Percentiles rank a stretch among this genome's conserved stretches.
phyloP scores from a whole-genome alignment of 352 stramenopile species.

The Phytophthora fragariae region DNA sequence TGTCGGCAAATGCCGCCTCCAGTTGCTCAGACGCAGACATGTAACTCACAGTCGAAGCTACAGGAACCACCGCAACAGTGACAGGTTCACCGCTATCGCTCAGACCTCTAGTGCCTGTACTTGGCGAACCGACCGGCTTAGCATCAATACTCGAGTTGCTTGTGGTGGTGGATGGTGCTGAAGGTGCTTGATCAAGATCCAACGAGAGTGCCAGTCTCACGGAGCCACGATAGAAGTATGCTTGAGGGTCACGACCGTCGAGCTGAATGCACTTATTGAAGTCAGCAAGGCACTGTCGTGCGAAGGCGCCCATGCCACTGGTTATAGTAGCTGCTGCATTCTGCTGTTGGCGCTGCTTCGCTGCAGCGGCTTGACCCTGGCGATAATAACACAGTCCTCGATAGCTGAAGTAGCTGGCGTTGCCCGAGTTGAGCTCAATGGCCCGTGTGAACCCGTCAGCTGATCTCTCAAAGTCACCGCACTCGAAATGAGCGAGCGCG shows the following conservation, averaged over 20 bases:
- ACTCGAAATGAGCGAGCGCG: conserved; percentile 73
- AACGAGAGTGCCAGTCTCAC: conserved; percentile 71
- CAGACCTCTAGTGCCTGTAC: background rate
- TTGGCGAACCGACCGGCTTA: conserved; percentile 17
- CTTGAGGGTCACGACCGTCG: conserved; percentile 73
- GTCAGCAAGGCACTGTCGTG: conserved; percentile 66
- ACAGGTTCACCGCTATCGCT: conserved; percentile 21
- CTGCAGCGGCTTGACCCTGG: conserved; percentile 49
- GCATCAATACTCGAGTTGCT: conserved; percentile 5
- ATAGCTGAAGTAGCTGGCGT: conserved; percentile 70
- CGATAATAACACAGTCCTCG: conserved; percentile 77
- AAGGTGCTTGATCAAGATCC: conserved; percentile 43
- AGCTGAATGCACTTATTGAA: conserved; percentile 81
- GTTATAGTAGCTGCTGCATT: conserved; percentile 12
- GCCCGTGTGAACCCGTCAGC: conserved; percentile 69
- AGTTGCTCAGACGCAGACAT: conserved; percentile 58
- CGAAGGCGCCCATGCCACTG: conserved; percentile 39
- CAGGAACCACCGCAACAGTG: background rate
- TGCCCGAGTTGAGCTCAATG: conserved; percentile 70
- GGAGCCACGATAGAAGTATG: conserved; percentile 82
- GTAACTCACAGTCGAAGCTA: conserved; percentile 23
- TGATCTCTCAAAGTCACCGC: conserved; percentile 56
- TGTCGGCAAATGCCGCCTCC: conserved; percentile 74
- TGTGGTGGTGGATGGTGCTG: conserved; percentile 1
- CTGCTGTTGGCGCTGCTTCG: conserved; percentile 16